A percentile compares a stretch with the other conserved stretches of the same genome.
Conservation (phyloP, 768 basidiomycete species). For the Hygrophoropsis aurantiaca region DNA sequence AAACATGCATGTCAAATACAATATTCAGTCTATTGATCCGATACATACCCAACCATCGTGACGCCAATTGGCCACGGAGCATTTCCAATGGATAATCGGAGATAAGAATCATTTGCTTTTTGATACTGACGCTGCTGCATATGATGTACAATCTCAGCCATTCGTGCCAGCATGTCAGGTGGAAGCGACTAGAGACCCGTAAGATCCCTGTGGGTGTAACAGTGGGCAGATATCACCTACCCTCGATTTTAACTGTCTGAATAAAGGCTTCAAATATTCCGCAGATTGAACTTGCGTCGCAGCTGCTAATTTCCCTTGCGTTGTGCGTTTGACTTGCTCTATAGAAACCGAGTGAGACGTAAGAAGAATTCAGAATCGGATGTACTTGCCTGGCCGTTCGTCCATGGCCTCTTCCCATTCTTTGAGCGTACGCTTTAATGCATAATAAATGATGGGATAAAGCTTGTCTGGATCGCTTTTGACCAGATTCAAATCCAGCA, state of each 20-base stretch:
- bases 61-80: conserved; percentile 99
- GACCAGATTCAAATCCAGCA: conserved; percentile 78
- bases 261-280: conserved; percentile 95
- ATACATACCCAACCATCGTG: conserved; percentile 92
- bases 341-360: conserved; percentile 5
- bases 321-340: conserved; percentile 86
- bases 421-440: conserved; percentile 86
- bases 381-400: conserved; percentile 75
- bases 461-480: conserved; percentile 93
- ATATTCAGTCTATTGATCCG: neutral
- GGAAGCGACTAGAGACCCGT: conserved; percentile 59
- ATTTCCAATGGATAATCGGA: conserved; percentile 95
- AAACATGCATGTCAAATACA: conserved; percentile 3
- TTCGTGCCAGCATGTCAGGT: conserved; percentile 78
- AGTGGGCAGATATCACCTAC: conserved; percentile 50
- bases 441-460: conserved; percentile 96
- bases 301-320: conserved; percentile 91
- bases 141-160: conserved; percentile 92
- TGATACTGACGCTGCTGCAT: conserved; percentile 98
- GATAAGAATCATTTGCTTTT: conserved; percentile 93
- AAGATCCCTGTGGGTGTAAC: neutral
- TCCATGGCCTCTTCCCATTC: conserved; percentile 98
- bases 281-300: conserved; percentile 95
- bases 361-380: neutral
- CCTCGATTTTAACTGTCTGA: conserved; percentile 85